Base-by-base conservation (phyloP, 345 rosid genomes). In the Eucalyptus curtisii region DNA sequence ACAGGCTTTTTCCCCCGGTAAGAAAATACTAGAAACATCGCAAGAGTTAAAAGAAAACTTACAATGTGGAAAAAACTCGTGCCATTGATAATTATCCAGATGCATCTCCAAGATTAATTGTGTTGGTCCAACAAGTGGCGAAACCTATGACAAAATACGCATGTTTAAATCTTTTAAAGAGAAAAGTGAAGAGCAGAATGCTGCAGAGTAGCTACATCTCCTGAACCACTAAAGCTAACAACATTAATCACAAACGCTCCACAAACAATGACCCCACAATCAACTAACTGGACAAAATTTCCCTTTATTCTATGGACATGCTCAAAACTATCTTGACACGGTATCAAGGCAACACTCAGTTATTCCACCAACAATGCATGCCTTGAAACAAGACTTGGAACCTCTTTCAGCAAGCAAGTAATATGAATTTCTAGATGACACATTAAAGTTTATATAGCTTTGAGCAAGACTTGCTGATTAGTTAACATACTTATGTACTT, bases 1-100 rank as follows among this genome's bases (percentile, higher is more conserved):
- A 88, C 52, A 86, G n/a, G 87, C 87, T 81, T 49, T 52, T 87
- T 48, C 48, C 48, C 9, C 16, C 48, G 87, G 90, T 31, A 45
- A 44, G 86, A 49, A 22, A 86, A 49, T 85, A 45, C 87, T 79
- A 42, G 87, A 76, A 86, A 82, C 61, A 55, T 52, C 76, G 49
- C 30, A 40, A 57, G 68, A 68, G n/a, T 22, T 52, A 68, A 24
- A 55, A 31, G 86, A 66, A 84, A 80, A 30, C 86, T 87, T 95
- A 98, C 99, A 94, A 86, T 95, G 91, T 10, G 98, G 98, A 92
- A 97, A 96, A 93, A 98, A 95, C 89, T 97, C 99, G 64, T 96
- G 99, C 99, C 99, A 98, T 89, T 93, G 91, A 90, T 97, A 97
- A 89, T 92, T 92, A 86, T 88, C 91, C 47, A 94, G 91, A 66